A percentile compares a stretch with the other conserved stretches of the same genome.
Conservation (phyloP, 2,329 filamentous ascomycete genomes). For the Raffaelea arxii region DNA sequence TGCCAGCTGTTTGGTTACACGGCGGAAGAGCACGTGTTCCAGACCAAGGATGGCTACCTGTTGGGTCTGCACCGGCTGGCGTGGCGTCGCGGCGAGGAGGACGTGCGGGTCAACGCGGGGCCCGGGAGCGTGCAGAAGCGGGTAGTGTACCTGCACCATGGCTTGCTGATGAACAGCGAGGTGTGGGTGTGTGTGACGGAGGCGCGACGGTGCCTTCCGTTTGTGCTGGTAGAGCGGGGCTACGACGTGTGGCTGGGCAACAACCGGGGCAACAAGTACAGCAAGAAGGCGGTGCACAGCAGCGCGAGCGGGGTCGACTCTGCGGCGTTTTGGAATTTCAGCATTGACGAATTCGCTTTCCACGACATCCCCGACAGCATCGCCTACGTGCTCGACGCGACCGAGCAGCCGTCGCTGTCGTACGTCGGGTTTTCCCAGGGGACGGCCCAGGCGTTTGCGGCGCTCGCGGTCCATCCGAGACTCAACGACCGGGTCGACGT, state of each 20-base stretch:
- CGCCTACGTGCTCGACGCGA: constrained; percentile 78
- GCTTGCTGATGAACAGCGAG: constrained; percentile 96
- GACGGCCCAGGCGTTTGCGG: constrained; percentile 92
- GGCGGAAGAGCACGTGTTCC: constrained; percentile 91
- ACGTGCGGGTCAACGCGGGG: constrained; percentile 65
- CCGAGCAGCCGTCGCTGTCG: constrained; percentile 71
- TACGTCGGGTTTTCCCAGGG: constrained; percentile 98
- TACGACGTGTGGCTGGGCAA: constrained; percentile 99
- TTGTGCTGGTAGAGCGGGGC: constrained; percentile 77
- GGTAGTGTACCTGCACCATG: constrained; percentile 90
- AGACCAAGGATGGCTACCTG: constrained; percentile 88
- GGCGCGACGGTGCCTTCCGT: constrained; percentile 74
- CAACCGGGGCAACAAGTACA: constrained; percentile 98
- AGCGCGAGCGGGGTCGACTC: constrained; percentile 74
- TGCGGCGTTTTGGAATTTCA: constrained; percentile 88
- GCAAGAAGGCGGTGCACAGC: constrained; percentile 76
- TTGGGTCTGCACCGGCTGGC: constrained; percentile 82
- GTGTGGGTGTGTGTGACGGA: constrained; percentile 95
- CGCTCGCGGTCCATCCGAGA: constrained; percentile 81
- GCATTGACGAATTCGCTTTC: constrained; percentile 96
- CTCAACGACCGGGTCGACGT: constrained; percentile 91
- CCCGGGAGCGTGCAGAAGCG: constrained; percentile 62
- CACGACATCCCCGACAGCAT: constrained; percentile 96
- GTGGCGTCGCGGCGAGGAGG: constrained; percentile 73
- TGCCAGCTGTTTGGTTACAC: constrained; percentile 86